Conservation (phyloP, 306 rosid species). For the Vigna angularis region DNA sequence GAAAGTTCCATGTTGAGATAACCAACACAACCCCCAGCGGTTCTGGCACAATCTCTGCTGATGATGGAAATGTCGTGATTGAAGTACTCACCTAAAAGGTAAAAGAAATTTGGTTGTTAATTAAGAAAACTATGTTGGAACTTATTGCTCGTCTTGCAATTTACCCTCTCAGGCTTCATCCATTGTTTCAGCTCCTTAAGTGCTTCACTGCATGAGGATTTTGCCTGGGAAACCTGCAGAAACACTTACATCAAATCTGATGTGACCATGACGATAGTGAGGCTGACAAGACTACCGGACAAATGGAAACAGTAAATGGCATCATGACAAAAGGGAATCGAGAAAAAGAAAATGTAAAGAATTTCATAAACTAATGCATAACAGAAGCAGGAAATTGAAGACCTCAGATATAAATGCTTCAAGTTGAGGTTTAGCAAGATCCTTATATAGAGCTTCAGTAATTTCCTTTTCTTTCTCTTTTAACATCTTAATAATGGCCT, state of each 20-base stretch:
- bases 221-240: constrained; percentile 63
- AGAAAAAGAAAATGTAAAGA: neutral
- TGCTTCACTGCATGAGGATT: constrained; percentile 68
- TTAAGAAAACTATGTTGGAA: constrained; percentile 14
- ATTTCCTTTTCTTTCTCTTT: constrained; percentile 72
- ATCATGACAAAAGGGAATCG: constrained; percentile 14
- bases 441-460: constrained; percentile 63
- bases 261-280: neutral
- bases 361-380: constrained; percentile 7
- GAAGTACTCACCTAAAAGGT: constrained; percentile 73
- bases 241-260: constrained; percentile 15
- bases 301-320: constrained; percentile 18
- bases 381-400: constrained; percentile 5
- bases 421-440: constrained; percentile 70
- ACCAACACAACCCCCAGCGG: constrained; percentile 92
- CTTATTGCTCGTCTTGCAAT: constrained; percentile 24
- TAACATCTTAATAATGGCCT: constrained; percentile 70
- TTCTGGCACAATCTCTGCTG: constrained; percentile 87
- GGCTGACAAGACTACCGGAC: constrained; percentile 7
- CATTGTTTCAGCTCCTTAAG: constrained; percentile 65
- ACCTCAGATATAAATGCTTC: constrained; percentile 86
- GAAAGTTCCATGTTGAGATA: constrained; percentile 93
- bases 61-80: constrained; percentile 75
- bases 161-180: constrained; percentile 83
- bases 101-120: neutral